These are phyloP conservation scores for Cucumis hystrix DNA, from an alignment of 306 rosid species.

Conservation along the genomic window DNA sequence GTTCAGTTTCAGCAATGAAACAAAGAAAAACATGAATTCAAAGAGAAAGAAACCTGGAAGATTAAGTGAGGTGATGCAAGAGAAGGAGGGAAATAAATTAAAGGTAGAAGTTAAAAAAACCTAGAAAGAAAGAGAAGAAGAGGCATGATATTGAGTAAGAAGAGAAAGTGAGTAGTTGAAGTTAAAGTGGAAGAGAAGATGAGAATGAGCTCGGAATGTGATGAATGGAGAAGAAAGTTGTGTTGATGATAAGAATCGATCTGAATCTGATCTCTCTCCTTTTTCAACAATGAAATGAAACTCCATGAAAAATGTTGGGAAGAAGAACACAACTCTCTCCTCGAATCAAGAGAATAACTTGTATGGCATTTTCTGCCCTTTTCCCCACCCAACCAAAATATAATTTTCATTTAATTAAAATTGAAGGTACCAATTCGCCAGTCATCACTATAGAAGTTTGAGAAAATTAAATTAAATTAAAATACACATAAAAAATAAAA, in stretches of 20 bases:
- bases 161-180: not conserved
- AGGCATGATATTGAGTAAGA: constrained; percentile 12
- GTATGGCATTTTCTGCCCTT: constrained; percentile 50
- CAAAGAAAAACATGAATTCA: not conserved
- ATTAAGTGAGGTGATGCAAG: constrained; percentile 1
- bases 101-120: constrained; percentile 9
- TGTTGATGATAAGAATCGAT: constrained; percentile 1
- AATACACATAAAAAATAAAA: too few relatives aligned
- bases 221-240: constrained; percentile 1
- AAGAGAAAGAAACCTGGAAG: constrained; percentile 34
- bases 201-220: constrained; percentile 6
- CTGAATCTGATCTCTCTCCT: constrained; percentile 9
- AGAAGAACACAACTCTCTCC: constrained; percentile 24
- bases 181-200: constrained; percentile 5
- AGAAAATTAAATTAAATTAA: not conserved
- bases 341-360: constrained; percentile 69
- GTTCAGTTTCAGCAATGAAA: not conserved
- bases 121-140: not conserved
- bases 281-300: constrained; percentile 12
- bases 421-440: constrained; percentile 33
- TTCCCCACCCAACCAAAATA: not conserved
- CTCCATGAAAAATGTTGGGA: constrained; percentile 23
- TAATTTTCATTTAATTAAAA: not conserved
- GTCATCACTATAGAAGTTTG: constrained; percentile 21
- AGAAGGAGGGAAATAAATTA: not conserved